Percentiles rank a stretch among this genome's conserved stretches.
These are phyloP conservation scores for Xerocomellus intermedius DNA, from an alignment of 768 basidiomycete species.

Conservation along the genomic window DNA sequence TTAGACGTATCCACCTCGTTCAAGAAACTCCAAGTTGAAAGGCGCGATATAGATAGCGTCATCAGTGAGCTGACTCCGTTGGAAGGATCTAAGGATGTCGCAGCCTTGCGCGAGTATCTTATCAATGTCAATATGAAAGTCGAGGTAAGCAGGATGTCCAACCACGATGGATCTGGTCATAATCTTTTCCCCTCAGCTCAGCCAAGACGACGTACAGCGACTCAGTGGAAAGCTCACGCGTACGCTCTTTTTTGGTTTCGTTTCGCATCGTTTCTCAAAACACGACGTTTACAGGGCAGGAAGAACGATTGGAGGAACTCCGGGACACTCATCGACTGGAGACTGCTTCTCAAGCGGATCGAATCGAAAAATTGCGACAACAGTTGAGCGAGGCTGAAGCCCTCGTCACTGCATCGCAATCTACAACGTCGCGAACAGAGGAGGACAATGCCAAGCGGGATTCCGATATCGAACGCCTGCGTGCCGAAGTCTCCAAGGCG, in stretches of 20 bases:
- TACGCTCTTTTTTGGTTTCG: conserved; percentile 37
- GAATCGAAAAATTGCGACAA: conserved; percentile 65
- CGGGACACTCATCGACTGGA: conserved; percentile 82
- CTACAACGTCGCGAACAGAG: conserved; percentile 45
- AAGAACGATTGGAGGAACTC: conserved; percentile 79
- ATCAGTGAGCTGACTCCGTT: conserved; percentile 72
- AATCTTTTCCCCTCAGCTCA: conserved; percentile 41
- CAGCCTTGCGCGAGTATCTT: conserved; percentile 73
- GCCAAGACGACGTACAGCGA: conserved; percentile 76
- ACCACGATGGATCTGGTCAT: not conserved
- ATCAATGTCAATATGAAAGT: conserved; percentile 62
- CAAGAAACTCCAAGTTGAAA: conserved; percentile 72
- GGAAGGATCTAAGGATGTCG: conserved; percentile 59
- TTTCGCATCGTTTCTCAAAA: not conserved
- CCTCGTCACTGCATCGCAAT: conserved; percentile 58
- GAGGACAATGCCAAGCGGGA: conserved; percentile 50
- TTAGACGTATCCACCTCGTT: conserved; percentile 80
- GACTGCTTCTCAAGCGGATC: conserved; percentile 71
- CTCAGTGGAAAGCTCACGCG: conserved; percentile 71
- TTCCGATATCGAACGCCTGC: conserved; percentile 56
- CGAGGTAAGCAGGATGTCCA: conserved; percentile 50
- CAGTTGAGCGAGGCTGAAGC: conserved; percentile 73
- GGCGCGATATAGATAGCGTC: conserved; percentile 62
- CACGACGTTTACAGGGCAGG: conserved; percentile 59
- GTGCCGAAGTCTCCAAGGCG: conserved; percentile 58